These are phyloP conservation scores for Xylariaceae sp. DNA, from an alignment of 2,329 filamentous ascomycete species.

Conservation along the genomic window DNA sequence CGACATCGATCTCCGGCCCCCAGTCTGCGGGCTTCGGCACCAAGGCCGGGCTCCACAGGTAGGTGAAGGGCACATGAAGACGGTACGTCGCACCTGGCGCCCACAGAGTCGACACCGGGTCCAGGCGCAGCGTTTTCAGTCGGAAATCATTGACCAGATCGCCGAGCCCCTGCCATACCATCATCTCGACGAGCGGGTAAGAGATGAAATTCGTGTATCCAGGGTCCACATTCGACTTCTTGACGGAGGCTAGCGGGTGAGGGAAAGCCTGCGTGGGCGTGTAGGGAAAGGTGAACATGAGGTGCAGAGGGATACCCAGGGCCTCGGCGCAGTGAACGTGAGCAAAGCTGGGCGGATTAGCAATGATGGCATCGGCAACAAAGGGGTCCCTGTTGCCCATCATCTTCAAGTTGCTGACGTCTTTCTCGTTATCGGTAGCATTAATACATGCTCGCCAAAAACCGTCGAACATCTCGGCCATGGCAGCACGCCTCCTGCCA, in stretches of 20 bases:
- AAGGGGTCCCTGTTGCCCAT: slow-evolving; percentile 56
- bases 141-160: slow-evolving; percentile 72
- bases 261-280: slow-evolving; percentile 69
- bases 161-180: slow-evolving; percentile 84
- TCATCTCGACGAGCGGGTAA: slow-evolving; percentile 74
- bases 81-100: slow-evolving; percentile 66
- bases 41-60: slow-evolving; percentile 61
- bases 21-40: slow-evolving; percentile 62
- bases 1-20: slow-evolving; percentile 63
- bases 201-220: slow-evolving; percentile 74
- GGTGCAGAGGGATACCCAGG: slow-evolving; percentile 66
- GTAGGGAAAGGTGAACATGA: slow-evolving; percentile 88
- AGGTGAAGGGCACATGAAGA: slow-evolving; percentile 68
- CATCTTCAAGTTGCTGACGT: slow-evolving; percentile 54
- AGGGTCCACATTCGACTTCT: slow-evolving; percentile 61
- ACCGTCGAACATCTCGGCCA: slow-evolving; percentile 77
- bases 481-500: slow-evolving; percentile 55
- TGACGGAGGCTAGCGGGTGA: slow-evolving; percentile 71
- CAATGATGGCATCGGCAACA: slow-evolving; percentile 73
- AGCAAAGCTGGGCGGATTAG: slow-evolving; percentile 72
- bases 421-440: slow-evolving; percentile 60
- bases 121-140: slow-evolving; percentile 58
- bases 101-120: slow-evolving; percentile 70
- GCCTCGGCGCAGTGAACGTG: slow-evolving; percentile 76
- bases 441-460: slow-evolving; percentile 76